Evolutionary conservation across 2,329 filamentous ascomycete genomes (phyloP), one percentile per base, ranked within the genome.

Genomic region (Penicillium psychrosexuale): DNA sequence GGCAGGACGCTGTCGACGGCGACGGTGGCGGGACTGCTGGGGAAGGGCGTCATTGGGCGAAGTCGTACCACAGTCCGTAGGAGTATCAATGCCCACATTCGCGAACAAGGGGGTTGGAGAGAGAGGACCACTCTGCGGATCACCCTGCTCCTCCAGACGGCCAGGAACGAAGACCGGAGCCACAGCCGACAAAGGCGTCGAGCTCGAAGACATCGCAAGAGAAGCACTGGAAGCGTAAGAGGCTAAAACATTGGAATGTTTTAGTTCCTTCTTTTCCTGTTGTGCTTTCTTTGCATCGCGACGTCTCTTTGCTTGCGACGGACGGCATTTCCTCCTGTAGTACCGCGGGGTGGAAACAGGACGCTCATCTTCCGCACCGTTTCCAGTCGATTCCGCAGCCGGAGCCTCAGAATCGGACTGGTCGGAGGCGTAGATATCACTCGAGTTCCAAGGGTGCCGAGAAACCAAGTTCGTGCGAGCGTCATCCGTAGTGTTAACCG

Each of bases 81-180:
- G 50, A 31, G 34, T 34, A 52, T 39, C 38, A 31, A 33, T 42
- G 31, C n/a, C 38, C 38, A 12, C 8, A 17, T 31, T 5, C 6
- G 27, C 5, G 19, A 15, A 42, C 38, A 49, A 27, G 51, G 51
- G 46, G 15, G 38, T 9, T 8, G 37, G 15, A 36, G 38, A 30
- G 27, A 36, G 38, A 42, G 44, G 37, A 53, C 38, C 42, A 52
- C 50, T 47, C 42, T 52, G 36, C 43, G 15, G 19, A n/a, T 38
- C 36, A 30, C 13, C 36, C 34, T 47, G 34, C 37, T 43, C 27
- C 27, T 17, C 43, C 34, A 33, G 5, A 38, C 22, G 34, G 50
- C 22, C 38, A 43, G 46, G 22, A 17, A 33, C 9, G 24, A 50
- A 36, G 8, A 30, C 51, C 22, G 37, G 51, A 53, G 51, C 46